These are phyloP conservation scores for Naganishia sp. DNA, from an alignment of 1,284 basidiomycete species.

Conservation along the genomic window DNA sequence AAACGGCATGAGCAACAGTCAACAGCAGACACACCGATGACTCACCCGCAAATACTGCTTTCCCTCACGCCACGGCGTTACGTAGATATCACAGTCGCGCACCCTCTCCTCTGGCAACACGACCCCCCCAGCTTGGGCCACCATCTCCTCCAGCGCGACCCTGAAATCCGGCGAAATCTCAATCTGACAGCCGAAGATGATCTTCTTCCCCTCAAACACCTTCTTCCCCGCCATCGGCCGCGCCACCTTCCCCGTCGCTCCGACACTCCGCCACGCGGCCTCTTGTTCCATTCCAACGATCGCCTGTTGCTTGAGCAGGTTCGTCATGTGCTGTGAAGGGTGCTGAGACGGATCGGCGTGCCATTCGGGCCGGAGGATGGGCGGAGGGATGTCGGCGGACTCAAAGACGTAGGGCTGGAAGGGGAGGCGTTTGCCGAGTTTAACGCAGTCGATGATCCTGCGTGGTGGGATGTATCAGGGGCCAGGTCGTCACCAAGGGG, in stretches of 20 bases:
- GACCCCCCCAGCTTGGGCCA: constrained; percentile 62
- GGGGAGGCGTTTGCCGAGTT: constrained; percentile 28
- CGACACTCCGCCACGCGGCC: constrained; percentile 4
- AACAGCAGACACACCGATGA: not conserved
- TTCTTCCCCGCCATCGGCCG: not conserved
- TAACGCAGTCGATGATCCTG: constrained; percentile 31
- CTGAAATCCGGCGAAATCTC: constrained; percentile 59
- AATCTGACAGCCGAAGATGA: constrained; percentile 62
- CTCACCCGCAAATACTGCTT: constrained; percentile 63
- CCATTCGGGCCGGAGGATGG: constrained; percentile 19
- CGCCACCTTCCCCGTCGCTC: constrained; percentile 7
- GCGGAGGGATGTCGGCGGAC: constrained; percentile 18
- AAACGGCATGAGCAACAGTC: not conserved
- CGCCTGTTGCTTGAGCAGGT: constrained; percentile 20
- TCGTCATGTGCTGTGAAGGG: constrained; percentile 18
- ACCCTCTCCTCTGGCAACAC: constrained; percentile 55
- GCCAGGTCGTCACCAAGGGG: too few relatives aligned
- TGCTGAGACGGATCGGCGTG: constrained; percentile 12
- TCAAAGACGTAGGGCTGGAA: constrained; percentile 30
- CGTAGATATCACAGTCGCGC: constrained; percentile 63
- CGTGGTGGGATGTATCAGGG: too few relatives aligned
- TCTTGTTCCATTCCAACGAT: constrained; percentile 17
- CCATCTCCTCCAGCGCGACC: constrained; percentile 62
- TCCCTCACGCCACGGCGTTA: constrained; percentile 69
- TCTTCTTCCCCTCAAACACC: constrained; percentile 59